Conservation (phyloP, 805 yeast species). For the Starmerella potacharoeniae region DNA sequence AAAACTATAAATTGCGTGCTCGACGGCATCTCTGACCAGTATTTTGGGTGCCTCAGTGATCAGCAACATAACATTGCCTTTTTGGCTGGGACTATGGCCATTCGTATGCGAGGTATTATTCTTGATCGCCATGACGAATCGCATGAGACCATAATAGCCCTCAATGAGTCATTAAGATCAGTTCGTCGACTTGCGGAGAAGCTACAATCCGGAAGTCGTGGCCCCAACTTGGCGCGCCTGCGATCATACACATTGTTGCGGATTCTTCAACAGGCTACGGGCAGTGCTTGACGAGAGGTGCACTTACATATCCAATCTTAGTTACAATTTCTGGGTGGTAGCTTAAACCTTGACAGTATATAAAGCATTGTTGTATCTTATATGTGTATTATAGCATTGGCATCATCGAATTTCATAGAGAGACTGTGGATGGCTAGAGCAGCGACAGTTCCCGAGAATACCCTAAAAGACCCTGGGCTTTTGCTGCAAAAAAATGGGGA, state of each 20-base stretch:
- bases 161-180: neutral
- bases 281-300: too few relatives aligned
- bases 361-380: too few relatives aligned
- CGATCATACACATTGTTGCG: neutral
- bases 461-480: too few relatives aligned
- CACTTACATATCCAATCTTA: too few relatives aligned
- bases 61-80: slow-evolving; percentile 43
- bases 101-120: neutral
- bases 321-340: too few relatives aligned
- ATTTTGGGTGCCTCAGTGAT: slow-evolving; percentile 61
- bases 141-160: neutral
- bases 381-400: too few relatives aligned
- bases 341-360: too few relatives aligned
- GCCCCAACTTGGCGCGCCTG: neutral
- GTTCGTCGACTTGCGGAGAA: neutral
- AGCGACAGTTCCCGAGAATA: too few relatives aligned
- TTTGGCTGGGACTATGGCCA: slow-evolving; percentile 13
- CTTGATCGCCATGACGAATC: neutral
- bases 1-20: slow-evolving; percentile 35
- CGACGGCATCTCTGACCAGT: slow-evolving; percentile 38
- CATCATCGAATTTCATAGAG: too few relatives aligned
- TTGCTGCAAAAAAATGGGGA: too few relatives aligned
- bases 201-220: neutral
- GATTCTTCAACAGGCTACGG: neutral
- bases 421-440: too few relatives aligned